A percentile compares a stretch with the other conserved stretches of the same genome.
These are phyloP conservation scores for Akanthomyces dipterigenus DNA, from an alignment of 2,329 filamentous ascomycete species.

Conservation along the genomic window DNA sequence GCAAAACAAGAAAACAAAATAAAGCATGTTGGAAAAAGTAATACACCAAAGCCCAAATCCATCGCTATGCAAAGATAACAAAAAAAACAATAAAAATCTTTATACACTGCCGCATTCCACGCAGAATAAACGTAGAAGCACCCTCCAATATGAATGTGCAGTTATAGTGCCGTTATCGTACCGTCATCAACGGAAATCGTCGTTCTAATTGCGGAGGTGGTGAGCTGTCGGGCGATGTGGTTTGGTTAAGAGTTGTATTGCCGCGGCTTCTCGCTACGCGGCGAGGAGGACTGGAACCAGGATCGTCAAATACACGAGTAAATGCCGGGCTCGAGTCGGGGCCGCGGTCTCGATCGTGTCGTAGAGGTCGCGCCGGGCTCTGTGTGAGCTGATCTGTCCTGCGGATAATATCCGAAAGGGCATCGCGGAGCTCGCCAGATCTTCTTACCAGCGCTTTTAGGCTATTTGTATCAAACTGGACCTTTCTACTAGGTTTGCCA, in stretches of 20 bases:
- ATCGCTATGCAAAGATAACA: slow-evolving; percentile 33
- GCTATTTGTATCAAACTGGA: slow-evolving; percentile 64
- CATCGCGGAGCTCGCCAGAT: slow-evolving; percentile 52
- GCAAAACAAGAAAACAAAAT: slow-evolving; percentile 8
- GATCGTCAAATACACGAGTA: slow-evolving; percentile 59
- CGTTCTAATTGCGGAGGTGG: slow-evolving; percentile 42
- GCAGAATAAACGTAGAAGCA: slow-evolving; percentile 7
- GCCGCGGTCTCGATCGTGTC: slow-evolving; percentile 34
- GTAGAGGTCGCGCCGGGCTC: slow-evolving; percentile 47
- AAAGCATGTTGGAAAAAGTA: slow-evolving; percentile 12
- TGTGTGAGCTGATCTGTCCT: slow-evolving; percentile 51
- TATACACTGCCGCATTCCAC: slow-evolving; percentile 11
- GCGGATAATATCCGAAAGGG: slow-evolving; percentile 53
- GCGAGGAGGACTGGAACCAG: slow-evolving; percentile 48
- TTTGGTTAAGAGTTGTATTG: slow-evolving; percentile 44
- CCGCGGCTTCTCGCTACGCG: slow-evolving; percentile 46
- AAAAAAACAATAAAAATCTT: slow-evolving; percentile 13
- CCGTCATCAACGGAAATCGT: slow-evolving; percentile 60
- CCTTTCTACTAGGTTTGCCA: slow-evolving; percentile 40
- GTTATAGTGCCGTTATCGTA: slow-evolving; percentile 35
- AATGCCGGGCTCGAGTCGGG: slow-evolving; percentile 60
- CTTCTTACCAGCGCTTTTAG: slow-evolving; percentile 59
- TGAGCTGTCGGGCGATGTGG: slow-evolving; percentile 45
- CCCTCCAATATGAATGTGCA: slow-evolving; percentile 14
- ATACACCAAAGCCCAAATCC: slow-evolving; percentile 21